Conservation (phyloP, 495 filamentous ascomycete genomes). For the Daldinia caldariorum region DNA sequence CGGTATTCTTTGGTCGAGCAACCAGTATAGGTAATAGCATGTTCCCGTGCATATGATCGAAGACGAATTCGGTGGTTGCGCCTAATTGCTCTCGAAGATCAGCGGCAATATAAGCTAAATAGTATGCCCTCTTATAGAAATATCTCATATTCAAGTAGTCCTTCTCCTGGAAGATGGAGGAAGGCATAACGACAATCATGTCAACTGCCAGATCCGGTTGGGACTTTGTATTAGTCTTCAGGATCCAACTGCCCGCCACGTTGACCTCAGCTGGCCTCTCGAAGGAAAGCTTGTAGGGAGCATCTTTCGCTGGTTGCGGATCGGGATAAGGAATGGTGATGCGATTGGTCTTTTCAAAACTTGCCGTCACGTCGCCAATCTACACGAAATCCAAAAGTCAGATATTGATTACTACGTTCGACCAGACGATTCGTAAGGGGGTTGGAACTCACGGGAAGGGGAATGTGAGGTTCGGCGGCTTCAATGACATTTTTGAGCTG, state of each 20-base stretch:
- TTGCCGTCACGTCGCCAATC: constrained; percentile 72
- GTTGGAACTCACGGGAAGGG: constrained; percentile 61
- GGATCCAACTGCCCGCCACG: constrained; percentile 86
- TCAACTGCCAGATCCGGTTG: constrained; percentile 71
- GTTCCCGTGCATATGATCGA: constrained; percentile 79
- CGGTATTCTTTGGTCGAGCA: constrained; percentile 49
- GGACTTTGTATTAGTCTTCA: constrained; percentile 74
- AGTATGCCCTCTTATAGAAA: constrained; percentile 94
- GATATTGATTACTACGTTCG: background rate
- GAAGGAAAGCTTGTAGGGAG: constrained; percentile 83
- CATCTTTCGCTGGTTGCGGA: constrained; percentile 74
- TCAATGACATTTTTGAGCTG: constrained; percentile 81
- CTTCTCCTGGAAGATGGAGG: constrained; percentile 84
- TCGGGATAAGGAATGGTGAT: constrained; percentile 83
- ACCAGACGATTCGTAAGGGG: background rate
- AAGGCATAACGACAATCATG: constrained; percentile 86
- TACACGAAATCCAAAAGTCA: constrained; percentile 45
- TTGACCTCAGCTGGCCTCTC: constrained; percentile 80
- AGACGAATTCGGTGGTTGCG: constrained; percentile 66
- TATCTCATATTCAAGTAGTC: constrained; percentile 93
- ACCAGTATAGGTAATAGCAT: constrained; percentile 76
- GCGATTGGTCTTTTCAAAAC: constrained; percentile 69
- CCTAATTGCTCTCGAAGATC: constrained; percentile 67
- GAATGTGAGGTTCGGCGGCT: constrained; percentile 62
- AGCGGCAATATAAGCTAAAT: constrained; percentile 80